A percentile compares a stretch with the other conserved stretches of the same genome.
These are phyloP conservation scores for Guyanaporus albipodus DNA, from an alignment of 768 basidiomycete genomes.

Conservation along the genomic window DNA sequence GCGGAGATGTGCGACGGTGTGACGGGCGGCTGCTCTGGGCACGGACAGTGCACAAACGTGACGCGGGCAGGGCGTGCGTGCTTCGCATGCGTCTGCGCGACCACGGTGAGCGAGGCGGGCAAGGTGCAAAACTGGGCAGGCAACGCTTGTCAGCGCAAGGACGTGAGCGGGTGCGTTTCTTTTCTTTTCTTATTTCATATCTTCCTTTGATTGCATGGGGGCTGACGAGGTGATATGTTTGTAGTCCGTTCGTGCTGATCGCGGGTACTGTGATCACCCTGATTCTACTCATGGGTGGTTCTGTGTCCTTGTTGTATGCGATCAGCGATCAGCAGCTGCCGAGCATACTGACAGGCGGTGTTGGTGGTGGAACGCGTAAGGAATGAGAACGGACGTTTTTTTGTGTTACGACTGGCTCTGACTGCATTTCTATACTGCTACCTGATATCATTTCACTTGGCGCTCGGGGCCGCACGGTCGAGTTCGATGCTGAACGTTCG, in stretches of 20 bases:
- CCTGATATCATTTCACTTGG: no score
- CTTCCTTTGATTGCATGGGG: no score
- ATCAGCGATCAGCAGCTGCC: slow-evolving; percentile 64
- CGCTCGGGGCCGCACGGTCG: no score
- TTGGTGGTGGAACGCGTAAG: slow-evolving; percentile 45
- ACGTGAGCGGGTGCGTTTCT: slow-evolving; percentile 69
- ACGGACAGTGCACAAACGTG: slow-evolving; percentile 61
- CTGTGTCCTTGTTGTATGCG: slow-evolving; percentile 59
- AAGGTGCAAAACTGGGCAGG: slow-evolving; percentile 71
- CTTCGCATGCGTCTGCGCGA: slow-evolving; percentile 43
- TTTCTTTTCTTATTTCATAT: not conserved
- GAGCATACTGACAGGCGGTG: slow-evolving; percentile 66
- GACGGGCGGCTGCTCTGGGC: slow-evolving; percentile 66
- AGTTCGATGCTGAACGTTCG: no score
- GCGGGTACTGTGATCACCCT: slow-evolving; percentile 64
- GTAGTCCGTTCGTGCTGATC: slow-evolving; percentile 71
- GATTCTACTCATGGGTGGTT: slow-evolving; percentile 61
- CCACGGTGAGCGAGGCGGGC: slow-evolving; percentile 49
- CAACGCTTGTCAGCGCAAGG: slow-evolving; percentile 69
- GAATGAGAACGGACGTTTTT: no score
- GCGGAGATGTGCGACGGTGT: slow-evolving; percentile 53
- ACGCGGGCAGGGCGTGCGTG: slow-evolving; percentile 55
- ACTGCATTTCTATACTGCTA: no score
- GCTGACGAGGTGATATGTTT: not conserved
- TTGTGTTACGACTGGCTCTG: no score